A percentile compares a stretch with the other conserved stretches of the same genome.
These are phyloP conservation scores for Saussurea involucrata DNA, from an alignment of 129 eudicot species.

Conservation along the genomic window DNA sequence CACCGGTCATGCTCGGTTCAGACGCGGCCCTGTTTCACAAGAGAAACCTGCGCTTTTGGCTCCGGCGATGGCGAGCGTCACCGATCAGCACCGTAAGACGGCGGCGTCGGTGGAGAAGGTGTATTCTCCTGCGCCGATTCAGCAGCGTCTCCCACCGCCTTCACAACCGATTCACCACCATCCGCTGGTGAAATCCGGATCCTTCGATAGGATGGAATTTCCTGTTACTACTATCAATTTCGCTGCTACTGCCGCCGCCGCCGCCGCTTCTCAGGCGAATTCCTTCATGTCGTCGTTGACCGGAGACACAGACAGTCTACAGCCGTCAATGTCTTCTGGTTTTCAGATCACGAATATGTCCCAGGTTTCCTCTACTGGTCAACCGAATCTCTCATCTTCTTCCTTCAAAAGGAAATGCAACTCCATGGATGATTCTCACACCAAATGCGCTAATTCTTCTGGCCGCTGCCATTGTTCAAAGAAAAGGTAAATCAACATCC, in stretches of 20 bases:
- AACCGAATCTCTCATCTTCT: constrained; percentile 68
- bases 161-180: constrained; percentile 32
- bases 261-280: constrained; percentile 37
- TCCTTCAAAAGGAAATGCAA: constrained; percentile 86
- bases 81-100: neutral
- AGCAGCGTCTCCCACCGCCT: constrained; percentile 65
- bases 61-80: neutral
- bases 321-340: constrained; percentile 83
- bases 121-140: constrained; percentile 56
- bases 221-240: constrained; percentile 65
- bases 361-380: constrained; percentile 65
- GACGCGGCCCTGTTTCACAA: constrained; percentile 62
- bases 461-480: constrained; percentile 94
- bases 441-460: constrained; percentile 66
- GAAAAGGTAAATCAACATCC: constrained; percentile 51
- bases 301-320: constrained; percentile 72
- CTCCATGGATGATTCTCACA: constrained; percentile 70
- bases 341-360: constrained; percentile 86
- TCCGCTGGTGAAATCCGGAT: constrained; percentile 28
- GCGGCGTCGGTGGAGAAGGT: constrained; percentile 10
- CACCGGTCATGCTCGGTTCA: constrained; percentile 99
- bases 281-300: constrained; percentile 71
- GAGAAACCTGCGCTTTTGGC: neutral
- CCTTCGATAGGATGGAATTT: constrained; percentile 54
- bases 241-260: constrained; percentile 18